Evolutionary conservation across 2,329 filamentous ascomycete species (phyloP).

Genomic region (Paecilomyces sp.): DNA sequence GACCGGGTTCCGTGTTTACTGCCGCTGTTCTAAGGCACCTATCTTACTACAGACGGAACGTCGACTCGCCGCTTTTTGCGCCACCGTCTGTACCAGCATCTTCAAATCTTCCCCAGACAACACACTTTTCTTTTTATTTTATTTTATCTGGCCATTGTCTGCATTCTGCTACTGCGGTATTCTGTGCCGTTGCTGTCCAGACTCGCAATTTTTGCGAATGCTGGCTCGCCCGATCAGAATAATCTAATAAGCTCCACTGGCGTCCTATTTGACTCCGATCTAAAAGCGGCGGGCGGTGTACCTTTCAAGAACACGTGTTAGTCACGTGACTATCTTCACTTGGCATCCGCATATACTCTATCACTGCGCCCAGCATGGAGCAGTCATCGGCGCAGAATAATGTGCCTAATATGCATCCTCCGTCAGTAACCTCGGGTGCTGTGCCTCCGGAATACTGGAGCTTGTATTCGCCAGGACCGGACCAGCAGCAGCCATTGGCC

Average conservation of each 20-base stretch:
- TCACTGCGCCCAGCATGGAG: constrained; percentile 22
- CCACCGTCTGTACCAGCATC: neutral
- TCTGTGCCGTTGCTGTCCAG: neutral
- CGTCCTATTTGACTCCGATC: neutral
- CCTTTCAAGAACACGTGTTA: constrained; percentile 3
- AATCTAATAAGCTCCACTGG: constrained; percentile 5
- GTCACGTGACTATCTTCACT: constrained; percentile 5
- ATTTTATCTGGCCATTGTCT: neutral
- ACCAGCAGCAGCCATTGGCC: constrained; percentile 16
- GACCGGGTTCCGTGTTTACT: neutral
- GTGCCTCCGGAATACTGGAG: constrained; percentile 32
- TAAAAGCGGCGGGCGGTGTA: constrained; percentile 2
- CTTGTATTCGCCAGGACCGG: constrained; percentile 17
- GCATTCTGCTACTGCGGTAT: neutral
- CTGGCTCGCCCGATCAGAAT: neutral
- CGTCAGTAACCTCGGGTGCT: constrained; percentile 17
- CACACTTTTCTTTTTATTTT: neutral
- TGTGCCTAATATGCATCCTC: constrained; percentile 21
- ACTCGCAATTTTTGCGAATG: neutral
- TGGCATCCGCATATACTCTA: neutral
- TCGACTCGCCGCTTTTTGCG: neutral
- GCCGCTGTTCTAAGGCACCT: neutral
- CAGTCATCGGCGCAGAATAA: constrained; percentile 22
- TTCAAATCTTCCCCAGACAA: neutral
- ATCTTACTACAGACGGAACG: neutral